A percentile compares a stretch with the other conserved stretches of the same genome.
These are phyloP conservation scores for Achlya hypogyna DNA, from an alignment of 352 stramenopile species.

Conservation along the genomic window DNA sequence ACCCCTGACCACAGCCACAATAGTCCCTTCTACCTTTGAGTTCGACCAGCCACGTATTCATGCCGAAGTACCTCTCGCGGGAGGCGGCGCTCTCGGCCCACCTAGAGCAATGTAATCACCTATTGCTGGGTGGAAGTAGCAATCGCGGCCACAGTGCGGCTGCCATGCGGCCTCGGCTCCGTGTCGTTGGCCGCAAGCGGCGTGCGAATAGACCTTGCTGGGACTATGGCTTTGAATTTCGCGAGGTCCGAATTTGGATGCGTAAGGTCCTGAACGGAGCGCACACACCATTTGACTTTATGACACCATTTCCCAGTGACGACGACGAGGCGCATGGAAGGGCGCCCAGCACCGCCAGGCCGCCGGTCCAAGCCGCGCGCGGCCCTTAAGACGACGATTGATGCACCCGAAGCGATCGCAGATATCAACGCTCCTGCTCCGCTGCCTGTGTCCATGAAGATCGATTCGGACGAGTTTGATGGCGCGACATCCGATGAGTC, in stretches of 20 bases:
- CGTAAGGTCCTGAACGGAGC: neutral
- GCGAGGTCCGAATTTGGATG: neutral
- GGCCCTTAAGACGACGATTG: neutral
- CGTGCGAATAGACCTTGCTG: neutral
- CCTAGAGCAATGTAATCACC: no score
- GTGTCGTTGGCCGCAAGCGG: neutral
- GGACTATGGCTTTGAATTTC: neutral
- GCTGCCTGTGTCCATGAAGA: neutral
- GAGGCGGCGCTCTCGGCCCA: no score
- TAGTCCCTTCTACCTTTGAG: no score
- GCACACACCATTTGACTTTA: neutral
- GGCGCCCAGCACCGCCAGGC: no score
- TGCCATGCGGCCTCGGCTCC: no score
- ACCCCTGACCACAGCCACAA: no score
- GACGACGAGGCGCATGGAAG: neutral
- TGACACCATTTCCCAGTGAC: neutral
- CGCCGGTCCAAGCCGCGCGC: neutral
- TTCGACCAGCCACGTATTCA: no score
- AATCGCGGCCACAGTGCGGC: no score
- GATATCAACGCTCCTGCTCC: neutral
- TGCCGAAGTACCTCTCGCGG: no score
- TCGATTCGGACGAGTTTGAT: neutral
- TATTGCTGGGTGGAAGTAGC: no score
- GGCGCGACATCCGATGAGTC: neutral
- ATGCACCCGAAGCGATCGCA: neutral